Percentiles rank a stretch among this genome's conserved stretches.
phyloP scores from a whole-genome alignment of 2,329 filamentous ascomycete genomes.

The Fusarium robinianum region DNA sequence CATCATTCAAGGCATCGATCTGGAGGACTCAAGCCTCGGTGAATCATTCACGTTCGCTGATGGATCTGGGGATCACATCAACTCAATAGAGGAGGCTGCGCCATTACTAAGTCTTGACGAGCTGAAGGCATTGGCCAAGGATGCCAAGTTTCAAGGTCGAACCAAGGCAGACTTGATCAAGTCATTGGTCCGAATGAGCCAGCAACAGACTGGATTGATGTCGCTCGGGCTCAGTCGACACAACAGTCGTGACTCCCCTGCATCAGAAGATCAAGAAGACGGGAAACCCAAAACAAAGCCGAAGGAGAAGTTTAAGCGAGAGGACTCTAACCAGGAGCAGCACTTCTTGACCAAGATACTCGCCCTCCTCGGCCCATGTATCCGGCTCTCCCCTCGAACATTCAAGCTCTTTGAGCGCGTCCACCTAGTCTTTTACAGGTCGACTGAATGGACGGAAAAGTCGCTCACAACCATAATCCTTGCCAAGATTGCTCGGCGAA shows the following conservation, averaged over 20 bases:
- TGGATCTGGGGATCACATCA: slow-evolving; percentile 72
- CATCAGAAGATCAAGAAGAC: slow-evolving; percentile 50
- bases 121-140: slow-evolving; percentile 80
- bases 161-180: slow-evolving; percentile 81
- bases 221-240: slow-evolving; percentile 69
- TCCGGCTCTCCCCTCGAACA: slow-evolving; percentile 73
- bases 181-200: slow-evolving; percentile 74
- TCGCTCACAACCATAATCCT: slow-evolving; percentile 94
- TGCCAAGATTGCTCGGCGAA: slow-evolving; percentile 82
- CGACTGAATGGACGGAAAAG: slow-evolving; percentile 96
- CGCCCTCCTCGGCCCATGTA: slow-evolving; percentile 77
- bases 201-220: slow-evolving; percentile 74
- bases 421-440: slow-evolving; percentile 94
- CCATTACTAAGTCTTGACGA: slow-evolving; percentile 84
- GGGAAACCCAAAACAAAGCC: slow-evolving; percentile 20
- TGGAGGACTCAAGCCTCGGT: slow-evolving; percentile 53
- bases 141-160: slow-evolving; percentile 83
- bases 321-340: slow-evolving; percentile 65
- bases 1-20: slow-evolving; percentile 39
- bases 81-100: slow-evolving; percentile 80
- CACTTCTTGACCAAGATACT: slow-evolving; percentile 81
- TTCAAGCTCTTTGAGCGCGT: slow-evolving; percentile 90
- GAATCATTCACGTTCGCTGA: slow-evolving; percentile 78
- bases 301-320: slow-evolving; percentile 28
- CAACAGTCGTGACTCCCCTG: slow-evolving; percentile 60